Conservation (phyloP, 495 filamentous ascomycete genomes). For the Penicillium canescens region DNA sequence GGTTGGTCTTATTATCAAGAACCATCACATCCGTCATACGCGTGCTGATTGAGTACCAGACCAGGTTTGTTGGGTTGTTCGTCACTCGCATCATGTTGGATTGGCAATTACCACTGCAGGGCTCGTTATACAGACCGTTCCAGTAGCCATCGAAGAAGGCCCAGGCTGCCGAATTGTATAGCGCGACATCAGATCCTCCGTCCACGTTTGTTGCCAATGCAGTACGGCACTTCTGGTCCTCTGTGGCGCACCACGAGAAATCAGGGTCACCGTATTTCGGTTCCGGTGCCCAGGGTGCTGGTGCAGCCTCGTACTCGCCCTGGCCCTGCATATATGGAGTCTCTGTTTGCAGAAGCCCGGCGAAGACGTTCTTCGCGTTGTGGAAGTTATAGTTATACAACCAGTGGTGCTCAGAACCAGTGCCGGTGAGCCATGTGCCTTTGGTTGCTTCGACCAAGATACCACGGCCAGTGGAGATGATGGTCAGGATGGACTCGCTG, state of each 20-base stretch:
- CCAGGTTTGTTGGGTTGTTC: constrained; percentile 28
- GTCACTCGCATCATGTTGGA: constrained; percentile 42
- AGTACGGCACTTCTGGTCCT: constrained; percentile 41
- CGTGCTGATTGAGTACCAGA: constrained; percentile 45
- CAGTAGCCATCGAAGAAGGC: constrained; percentile 47
- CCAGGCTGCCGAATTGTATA: constrained; percentile 57
- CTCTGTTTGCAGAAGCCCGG: constrained; percentile 45
- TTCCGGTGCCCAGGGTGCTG: constrained; percentile 42
- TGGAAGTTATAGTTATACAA: constrained; percentile 53
- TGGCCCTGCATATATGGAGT: constrained; percentile 48
- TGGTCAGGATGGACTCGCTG: constrained; percentile 26
- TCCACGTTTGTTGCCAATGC: constrained; percentile 37
- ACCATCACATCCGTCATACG: constrained; percentile 46
- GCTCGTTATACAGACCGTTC: constrained; percentile 33
- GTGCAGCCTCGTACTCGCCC: constrained; percentile 33
- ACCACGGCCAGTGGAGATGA: constrained; percentile 52
- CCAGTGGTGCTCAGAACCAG: constrained; percentile 49
- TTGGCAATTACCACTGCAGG: constrained; percentile 43
- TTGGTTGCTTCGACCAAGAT: constrained; percentile 48
- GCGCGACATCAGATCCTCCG: constrained; percentile 48
- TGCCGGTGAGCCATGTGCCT: constrained; percentile 44
- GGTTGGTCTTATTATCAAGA: constrained; percentile 30
- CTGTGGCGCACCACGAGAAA: constrained; percentile 35
- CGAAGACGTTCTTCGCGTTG: constrained; percentile 48
- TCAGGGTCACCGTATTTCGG: constrained; percentile 43